Base-by-base conservation (phyloP, 768 basidiomycete species). In the Tricholoma flavovirens region DNA sequence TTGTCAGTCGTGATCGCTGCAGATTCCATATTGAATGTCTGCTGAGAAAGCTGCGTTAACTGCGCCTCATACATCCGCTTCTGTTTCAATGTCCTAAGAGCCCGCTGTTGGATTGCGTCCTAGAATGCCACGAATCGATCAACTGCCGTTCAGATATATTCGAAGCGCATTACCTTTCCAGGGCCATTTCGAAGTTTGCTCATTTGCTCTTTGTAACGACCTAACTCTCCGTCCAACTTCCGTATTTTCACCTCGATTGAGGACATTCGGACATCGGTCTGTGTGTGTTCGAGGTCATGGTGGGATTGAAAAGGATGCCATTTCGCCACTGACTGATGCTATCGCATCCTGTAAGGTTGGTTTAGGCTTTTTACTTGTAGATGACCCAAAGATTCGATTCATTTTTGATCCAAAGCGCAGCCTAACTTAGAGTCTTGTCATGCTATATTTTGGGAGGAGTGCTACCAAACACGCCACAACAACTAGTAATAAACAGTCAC, bases 11-110 rank as follows among this genome's bases (percentile, higher is more conserved):
- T 87, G 65, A 98, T 84, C 12, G 90, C 83, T 11, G 95, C 89
- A 54, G 90, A 93, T 75, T 99, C 95, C 90, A 98, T 98, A 73
- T 99, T 98, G 77, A 93, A 98, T 21, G 91, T 87, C 70, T 98
- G 97, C 68, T 98, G 97, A 26, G 88, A 77, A 14, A 99, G 79
- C 70, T 97, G 93, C 8, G 84, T 79, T 36, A 98, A 81, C 69
- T 99, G 97, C 12, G 77, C 79, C 69, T 99, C 97, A 73, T 96
- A 96, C 91, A 98, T 86, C 72, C 84, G 81, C 77, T 93, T 98
- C 75, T 98, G 97, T 73, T 93, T 93, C 40, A 99, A 78, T 2
- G 90, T 91, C 46, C 92, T 81, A 55, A 98, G 72, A 1, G 97
- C 97, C n/a, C 97, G 85, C 69, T 95, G 88, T 69, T 96, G 91